Base-by-base conservation (phyloP, 345 rosid genomes). In the Aegle marmelos region DNA sequence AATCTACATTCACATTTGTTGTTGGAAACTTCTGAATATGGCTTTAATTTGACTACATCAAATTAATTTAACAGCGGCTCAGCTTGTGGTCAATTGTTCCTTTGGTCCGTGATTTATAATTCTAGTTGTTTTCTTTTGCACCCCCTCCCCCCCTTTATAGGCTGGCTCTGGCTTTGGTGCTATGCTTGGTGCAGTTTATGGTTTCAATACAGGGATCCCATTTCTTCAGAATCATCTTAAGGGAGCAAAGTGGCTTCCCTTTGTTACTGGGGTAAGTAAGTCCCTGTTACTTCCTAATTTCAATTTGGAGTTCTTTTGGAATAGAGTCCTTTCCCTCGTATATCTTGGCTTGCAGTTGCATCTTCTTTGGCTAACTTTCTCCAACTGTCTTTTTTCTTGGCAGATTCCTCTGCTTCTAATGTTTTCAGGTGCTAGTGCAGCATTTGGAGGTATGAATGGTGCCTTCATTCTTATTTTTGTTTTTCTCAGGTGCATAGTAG, bases 191-290 rank as follows among this genome's bases (percentile, higher is more conserved):
- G 95, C 94, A 30, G 90, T 92, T 75, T 89, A 94, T 84, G 92
- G 92, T 80, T 84, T 94, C 79, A 94, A 94, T 75, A 89, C 97
- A 65, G 98, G 97, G 74, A 85, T 96, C 57, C 97, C 97, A 2
- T 88, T 87, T 83, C 88, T 94, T 79, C 92, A 88, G 78, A 90
- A 85, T 77, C 90, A 83, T 76, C 81, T 92, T 61, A 83, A 87
- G 78, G 99, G 98, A 75, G 95, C 99, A 62, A 96, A 92, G 82
- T 89, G 97, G 91, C 89, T 96, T 68, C 93, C 94, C 50, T 89
- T 92, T 77, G 86, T 90, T 37, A 87, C 90, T 36, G 98, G 94
- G 86, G 98, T 93, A 87, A 28, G 71, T 45, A 87, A 25, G 69
- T 45, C 48, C 59, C 57, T 71, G 72, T 56, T 65, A 36, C 75